These are phyloP conservation scores for Alnus glutinosa DNA, from an alignment of 306 rosid genomes.

Conservation along the genomic window DNA sequence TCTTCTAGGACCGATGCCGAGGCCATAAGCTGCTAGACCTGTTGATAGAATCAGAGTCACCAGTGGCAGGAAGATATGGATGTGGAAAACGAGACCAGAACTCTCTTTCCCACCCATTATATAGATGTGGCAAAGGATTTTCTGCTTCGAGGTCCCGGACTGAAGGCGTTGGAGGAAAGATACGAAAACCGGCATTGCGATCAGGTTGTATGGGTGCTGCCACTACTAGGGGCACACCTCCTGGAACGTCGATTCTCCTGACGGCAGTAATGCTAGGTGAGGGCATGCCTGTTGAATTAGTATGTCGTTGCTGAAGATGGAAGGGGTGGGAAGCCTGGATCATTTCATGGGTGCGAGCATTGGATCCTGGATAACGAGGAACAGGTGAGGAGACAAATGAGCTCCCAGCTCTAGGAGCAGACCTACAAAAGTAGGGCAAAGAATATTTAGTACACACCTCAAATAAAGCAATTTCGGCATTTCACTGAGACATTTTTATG, in stretches of 20 bases:
- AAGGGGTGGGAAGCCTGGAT: slow-evolving; percentile 9
- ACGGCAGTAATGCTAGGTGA: slow-evolving; percentile 12
- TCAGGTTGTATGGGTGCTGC: slow-evolving; percentile 13
- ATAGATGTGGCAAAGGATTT: slow-evolving; percentile 15
- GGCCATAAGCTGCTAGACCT: slow-evolving; percentile 18
- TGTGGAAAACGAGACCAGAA: slow-evolving; percentile 9
- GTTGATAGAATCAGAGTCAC: slow-evolving; percentile 24
- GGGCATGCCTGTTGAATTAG: not conserved
- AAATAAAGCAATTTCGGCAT: not conserved
- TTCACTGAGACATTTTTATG: not conserved
- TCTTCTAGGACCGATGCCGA: slow-evolving; percentile 15
- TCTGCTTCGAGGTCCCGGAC: slow-evolving; percentile 19
- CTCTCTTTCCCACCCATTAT: slow-evolving; percentile 23
- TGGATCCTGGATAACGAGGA: slow-evolving; percentile 10
- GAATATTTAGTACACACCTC: slow-evolving; percentile 1
- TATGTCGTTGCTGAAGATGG: slow-evolving; percentile 19
- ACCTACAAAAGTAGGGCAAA: not conserved
- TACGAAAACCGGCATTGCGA: slow-evolving; percentile 4
- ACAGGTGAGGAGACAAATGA: slow-evolving; percentile 14
- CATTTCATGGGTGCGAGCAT: slow-evolving; percentile 14
- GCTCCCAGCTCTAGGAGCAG: slow-evolving; percentile 26
- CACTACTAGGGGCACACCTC: slow-evolving; percentile 8
- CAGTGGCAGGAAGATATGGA: slow-evolving; percentile 4
- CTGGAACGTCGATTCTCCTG: slow-evolving; percentile 8
- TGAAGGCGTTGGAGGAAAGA: slow-evolving; percentile 15